Conservation (phyloP, 2,329 filamentous ascomycete genomes). For the Colletotrichum phormii region DNA sequence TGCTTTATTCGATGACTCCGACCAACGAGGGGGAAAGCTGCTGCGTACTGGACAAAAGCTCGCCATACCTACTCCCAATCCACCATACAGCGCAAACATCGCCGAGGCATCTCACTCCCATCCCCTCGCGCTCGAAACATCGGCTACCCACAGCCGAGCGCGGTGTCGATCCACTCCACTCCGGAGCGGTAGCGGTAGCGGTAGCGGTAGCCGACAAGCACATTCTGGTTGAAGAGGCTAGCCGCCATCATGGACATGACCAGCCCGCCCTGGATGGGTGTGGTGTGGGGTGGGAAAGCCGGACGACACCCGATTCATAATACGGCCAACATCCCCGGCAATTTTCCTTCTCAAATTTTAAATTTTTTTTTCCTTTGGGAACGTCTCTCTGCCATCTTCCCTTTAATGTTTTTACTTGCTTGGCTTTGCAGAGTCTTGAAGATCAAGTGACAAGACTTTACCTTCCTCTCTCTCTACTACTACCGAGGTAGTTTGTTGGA, state of each 20-base stretch:
- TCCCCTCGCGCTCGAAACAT: conserved; percentile 23
- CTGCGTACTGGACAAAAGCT: background rate
- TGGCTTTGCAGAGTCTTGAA: conserved; percentile 3
- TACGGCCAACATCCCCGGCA: conserved; percentile 17
- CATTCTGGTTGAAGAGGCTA: conserved; percentile 16
- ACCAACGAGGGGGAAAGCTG: background rate
- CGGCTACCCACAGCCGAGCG: conserved; percentile 29
- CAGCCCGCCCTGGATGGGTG: conserved; percentile 13
- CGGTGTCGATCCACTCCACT: conserved; percentile 35
- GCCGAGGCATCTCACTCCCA: conserved; percentile 20
- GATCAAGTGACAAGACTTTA: background rate
- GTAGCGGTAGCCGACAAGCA: conserved; percentile 15
- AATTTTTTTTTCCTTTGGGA: background rate
- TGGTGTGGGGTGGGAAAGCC: conserved; percentile 16
- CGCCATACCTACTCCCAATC: background rate
- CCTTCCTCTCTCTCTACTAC: background rate
- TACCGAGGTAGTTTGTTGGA: background rate
- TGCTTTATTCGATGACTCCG: conserved; percentile 14
- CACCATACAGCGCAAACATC: background rate
- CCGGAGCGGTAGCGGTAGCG: conserved; percentile 20
- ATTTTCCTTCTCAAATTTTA: conserved; percentile 26
- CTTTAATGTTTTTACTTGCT: conserved; percentile 5
- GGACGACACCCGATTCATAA: conserved; percentile 29
- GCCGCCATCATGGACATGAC: conserved; percentile 25
- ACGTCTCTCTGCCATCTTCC: conserved; percentile 5